These are phyloP conservation scores for Rhodotorula sp. DNA, from an alignment of 1,284 basidiomycete genomes.

Conservation along the genomic window DNA sequence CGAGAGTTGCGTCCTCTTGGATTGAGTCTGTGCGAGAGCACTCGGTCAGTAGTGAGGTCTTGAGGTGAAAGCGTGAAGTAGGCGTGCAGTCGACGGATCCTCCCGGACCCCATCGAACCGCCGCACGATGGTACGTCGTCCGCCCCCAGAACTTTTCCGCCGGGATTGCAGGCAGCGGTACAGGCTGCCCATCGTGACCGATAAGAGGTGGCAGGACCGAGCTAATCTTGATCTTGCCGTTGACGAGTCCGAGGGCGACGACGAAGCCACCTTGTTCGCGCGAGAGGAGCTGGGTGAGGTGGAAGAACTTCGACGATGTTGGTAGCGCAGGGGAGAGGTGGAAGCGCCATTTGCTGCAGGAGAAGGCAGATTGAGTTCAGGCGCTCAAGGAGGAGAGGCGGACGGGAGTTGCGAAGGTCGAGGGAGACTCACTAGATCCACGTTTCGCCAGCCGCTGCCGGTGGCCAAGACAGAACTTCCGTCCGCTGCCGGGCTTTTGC, in stretches of 20 bases:
- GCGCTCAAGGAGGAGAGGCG: no score
- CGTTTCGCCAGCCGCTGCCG: constrained; percentile 15
- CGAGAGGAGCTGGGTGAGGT: constrained; percentile 34
- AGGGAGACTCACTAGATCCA: constrained; percentile 18
- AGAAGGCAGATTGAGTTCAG: background rate
- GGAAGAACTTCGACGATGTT: constrained; percentile 28
- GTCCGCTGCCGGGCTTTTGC: constrained; percentile 22
- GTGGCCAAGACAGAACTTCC: constrained; percentile 30
- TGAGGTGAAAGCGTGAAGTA: background rate
- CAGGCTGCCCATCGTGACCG: background rate
- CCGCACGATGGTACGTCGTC: constrained; percentile 16
- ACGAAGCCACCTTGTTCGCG: constrained; percentile 31
- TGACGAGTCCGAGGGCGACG: constrained; percentile 28
- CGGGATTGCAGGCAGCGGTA: constrained; percentile 2
- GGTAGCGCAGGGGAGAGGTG: constrained; percentile 17
- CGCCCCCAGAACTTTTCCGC: constrained; percentile 15
- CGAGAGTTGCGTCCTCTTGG: constrained; percentile 5
- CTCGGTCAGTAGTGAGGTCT: background rate
- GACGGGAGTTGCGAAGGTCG: background rate
- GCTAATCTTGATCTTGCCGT: constrained; percentile 23
- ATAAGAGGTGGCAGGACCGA: constrained; percentile 3
- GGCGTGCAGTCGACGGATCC: constrained; percentile 28
- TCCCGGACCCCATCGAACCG: constrained; percentile 20
- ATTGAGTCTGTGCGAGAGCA: constrained; percentile 7
- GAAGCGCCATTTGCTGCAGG: constrained; percentile 23